These are phyloP conservation scores for Funneliformis mosseae DNA, from an alignment of 192 early-diverging fungal species.

Conservation along the genomic window DNA sequence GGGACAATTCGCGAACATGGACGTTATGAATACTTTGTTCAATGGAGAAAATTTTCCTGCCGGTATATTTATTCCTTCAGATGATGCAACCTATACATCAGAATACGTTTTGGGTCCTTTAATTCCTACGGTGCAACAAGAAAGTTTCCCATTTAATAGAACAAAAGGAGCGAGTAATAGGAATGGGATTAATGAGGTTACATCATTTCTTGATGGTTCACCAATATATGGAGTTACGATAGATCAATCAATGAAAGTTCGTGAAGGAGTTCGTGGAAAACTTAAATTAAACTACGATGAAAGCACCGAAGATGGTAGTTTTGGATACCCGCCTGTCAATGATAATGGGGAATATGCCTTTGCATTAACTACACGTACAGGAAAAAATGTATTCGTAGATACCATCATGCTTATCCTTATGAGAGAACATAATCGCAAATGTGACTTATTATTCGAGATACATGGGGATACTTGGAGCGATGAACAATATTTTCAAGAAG, in stretches of 20 bases:
- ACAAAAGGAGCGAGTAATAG: background rate
- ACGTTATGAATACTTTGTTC: background rate
- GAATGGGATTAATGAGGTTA: background rate
- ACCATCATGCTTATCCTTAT: background rate
- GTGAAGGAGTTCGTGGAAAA: background rate
- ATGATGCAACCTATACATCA: background rate
- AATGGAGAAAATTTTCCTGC: background rate
- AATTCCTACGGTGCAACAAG: background rate
- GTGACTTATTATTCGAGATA: background rate
- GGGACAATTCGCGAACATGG: background rate
- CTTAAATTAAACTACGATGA: background rate
- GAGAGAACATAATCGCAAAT: constrained; percentile 25
- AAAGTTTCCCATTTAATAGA: background rate
- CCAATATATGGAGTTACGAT: background rate
- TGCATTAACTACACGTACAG: background rate
- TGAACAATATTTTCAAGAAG: constrained; percentile 25
- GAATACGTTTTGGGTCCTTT: background rate
- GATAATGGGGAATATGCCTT: background rate
- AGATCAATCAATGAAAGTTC: background rate
- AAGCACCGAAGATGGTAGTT: background rate
- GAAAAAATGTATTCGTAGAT: background rate
- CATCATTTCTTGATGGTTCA: constrained; percentile 17
- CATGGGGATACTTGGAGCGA: background rate
- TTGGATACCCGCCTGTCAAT: background rate
- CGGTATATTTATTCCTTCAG: background rate